Conservation (phyloP, 2,329 filamentous ascomycete species). For the Incumbomyces delicatus region DNA sequence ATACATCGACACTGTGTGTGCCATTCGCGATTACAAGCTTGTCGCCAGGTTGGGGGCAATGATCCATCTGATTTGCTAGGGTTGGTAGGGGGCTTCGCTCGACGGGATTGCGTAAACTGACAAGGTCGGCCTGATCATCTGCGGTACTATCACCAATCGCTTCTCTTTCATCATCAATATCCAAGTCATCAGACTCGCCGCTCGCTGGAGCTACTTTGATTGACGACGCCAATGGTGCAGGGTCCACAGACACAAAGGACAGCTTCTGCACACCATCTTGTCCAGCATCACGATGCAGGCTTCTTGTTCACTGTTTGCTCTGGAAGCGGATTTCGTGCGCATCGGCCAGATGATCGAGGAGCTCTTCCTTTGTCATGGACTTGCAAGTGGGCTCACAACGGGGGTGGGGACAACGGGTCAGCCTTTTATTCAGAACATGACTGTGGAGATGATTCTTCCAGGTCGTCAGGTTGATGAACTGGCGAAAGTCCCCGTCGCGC, state of each 20-base stretch:
- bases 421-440: neutral
- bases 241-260: neutral
- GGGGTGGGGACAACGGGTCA: slow-evolving; percentile 1
- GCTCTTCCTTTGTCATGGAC: neutral
- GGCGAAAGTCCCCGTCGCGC: slow-evolving; percentile 1
- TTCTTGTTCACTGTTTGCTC: slow-evolving; percentile 4
- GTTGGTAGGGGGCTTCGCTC: no score
- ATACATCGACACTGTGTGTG: neutral
- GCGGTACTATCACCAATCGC: no score
- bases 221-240: neutral
- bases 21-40: neutral
- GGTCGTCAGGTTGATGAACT: slow-evolving; percentile 3
- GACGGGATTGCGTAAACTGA: no score
- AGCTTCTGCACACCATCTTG: neutral
- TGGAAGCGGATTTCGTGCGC: slow-evolving; percentile 4
- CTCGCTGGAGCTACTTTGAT: neutral
- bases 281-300: neutral
- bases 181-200: neutral
- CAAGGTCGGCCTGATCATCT: no score
- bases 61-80: no score
- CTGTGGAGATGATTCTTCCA: slow-evolving; percentile 3
- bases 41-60: neutral
- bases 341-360: slow-evolving; percentile 5
- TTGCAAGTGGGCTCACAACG: neutral
- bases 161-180: neutral